Percentiles rank a stretch among this genome's conserved stretches.
phyloP scores from a whole-genome alignment of 495 filamentous ascomycete species.

The Penicillium malachiteum region DNA sequence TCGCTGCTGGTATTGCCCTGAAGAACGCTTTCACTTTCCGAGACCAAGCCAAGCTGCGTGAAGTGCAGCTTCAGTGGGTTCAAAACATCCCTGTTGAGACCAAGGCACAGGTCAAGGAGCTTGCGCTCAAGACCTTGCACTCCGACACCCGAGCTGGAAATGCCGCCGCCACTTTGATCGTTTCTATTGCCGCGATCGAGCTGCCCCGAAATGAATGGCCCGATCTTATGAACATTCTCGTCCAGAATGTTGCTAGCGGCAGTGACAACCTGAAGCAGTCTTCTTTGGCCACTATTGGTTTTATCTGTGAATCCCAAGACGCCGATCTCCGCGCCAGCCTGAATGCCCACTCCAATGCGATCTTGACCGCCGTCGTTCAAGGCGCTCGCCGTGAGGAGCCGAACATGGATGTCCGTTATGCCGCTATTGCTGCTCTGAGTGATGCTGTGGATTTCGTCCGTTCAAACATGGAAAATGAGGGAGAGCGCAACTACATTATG shows the following conservation, averaged over 20 bases:
- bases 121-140: conserved; percentile 78
- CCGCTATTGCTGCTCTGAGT: conserved; percentile 88
- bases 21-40: conserved; percentile 96
- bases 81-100: conserved; percentile 71
- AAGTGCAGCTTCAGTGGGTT: conserved; percentile 89
- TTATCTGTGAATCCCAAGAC: conserved; percentile 96
- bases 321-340: conserved; percentile 78
- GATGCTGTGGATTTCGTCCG: conserved; percentile 98
- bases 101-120: conserved; percentile 82
- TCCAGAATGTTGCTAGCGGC: conserved; percentile 87
- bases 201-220: conserved; percentile 91
- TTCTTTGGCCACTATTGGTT: conserved; percentile 91
- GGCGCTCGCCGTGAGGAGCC: conserved; percentile 94
- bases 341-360: conserved; percentile 88
- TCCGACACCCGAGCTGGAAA: conserved; percentile 81
- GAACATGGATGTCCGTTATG: conserved; percentile 83
- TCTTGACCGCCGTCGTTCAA: conserved; percentile 95
- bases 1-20: conserved; percentile 89
- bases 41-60: conserved; percentile 79
- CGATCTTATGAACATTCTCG: conserved; percentile 85
- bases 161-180: conserved; percentile 90
- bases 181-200: conserved; percentile 92
- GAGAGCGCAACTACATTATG: conserved; percentile 99
- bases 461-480: conserved; percentile 98
- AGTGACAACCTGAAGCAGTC: conserved; percentile 86